Evolutionary conservation across 257 asterid species (phyloP).

Genomic region (Solanum corneliomulleri): DNA sequence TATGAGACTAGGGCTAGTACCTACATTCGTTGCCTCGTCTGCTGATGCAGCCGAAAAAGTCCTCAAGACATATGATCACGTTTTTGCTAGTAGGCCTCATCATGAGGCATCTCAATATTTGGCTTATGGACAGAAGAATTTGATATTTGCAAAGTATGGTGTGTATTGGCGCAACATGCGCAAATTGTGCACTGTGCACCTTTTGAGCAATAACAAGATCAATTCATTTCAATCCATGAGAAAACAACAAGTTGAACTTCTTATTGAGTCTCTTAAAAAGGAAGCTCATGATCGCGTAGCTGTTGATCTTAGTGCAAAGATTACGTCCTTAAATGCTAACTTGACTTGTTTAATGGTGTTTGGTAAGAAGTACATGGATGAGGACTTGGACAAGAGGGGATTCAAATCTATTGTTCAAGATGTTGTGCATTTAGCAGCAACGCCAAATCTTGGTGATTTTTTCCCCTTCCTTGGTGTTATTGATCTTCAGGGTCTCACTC

Average conservation of each 20-base stretch:
- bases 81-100: background rate
- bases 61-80: background rate
- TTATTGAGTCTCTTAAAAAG: background rate
- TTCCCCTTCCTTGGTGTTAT: background rate
- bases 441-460: background rate
- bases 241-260: background rate
- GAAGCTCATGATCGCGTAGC: background rate
- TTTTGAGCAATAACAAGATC: background rate
- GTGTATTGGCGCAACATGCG: background rate
- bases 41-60: background rate
- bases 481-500: background rate
- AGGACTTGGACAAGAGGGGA: background rate
- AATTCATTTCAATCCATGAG: background rate
- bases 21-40: background rate
- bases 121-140: background rate
- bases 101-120: background rate
- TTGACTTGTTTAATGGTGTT: background rate
- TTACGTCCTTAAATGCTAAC: background rate
- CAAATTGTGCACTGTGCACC: background rate
- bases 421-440: background rate
- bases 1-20: background rate
- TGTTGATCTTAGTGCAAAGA: background rate
- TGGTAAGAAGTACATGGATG: background rate
- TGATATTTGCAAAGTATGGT: background rate
- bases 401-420: background rate